Evolutionary conservation across 163 green algal species (phyloP), one percentile per base, ranked within the genome.

Genomic region (Chloroidium sp.): DNA sequence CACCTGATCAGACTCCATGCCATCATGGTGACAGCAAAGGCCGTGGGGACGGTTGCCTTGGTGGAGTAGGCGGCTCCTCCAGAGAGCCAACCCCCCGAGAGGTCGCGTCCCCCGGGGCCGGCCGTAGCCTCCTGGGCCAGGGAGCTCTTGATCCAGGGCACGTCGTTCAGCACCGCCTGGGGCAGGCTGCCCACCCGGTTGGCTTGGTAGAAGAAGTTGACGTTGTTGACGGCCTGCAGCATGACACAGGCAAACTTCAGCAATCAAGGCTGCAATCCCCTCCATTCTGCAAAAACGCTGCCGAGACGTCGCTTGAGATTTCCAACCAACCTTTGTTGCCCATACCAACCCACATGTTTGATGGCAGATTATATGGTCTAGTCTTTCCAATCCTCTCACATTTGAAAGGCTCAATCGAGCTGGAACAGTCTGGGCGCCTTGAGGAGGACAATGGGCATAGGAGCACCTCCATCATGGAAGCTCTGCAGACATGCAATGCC

Each of bases 1-100:
- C 64, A 10, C 64, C 64, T 79, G 6, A 94, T 61, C 59, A 94
- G 76, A 69, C 77, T 79, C 92, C 92, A 97, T n/a, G 90, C 86
- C 61, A 97, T 79, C 77, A 94, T 81, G 59, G 85, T 83, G 10
- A 87, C 83, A 4, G 89, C 88, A 79, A 94, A 96, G 62, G 92
- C 92, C 74, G 94, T 92, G 14, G 92, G 92, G 59, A 91, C 76
- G 62, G 89, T 93, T 77, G 90, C 91, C 88, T 97, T 94, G 12
- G 95, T 86, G 82, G 92, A 92, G 81, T 93, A 91, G 62, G 69
- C 76, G 13, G 72, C 58, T 1, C 83, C 83, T n/a, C 83, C 83
- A 13, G 78, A 84, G 36, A 92, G 79, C 64, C 69, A 93, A n/a
- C 87, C 87, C 13, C 88, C 80, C 3, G 62, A 80, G 60, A 84